A percentile compares a stretch with the other conserved stretches of the same genome.
phyloP scores from a whole-genome alignment of 768 basidiomycete genomes.

The Lentinula lateritia region DNA sequence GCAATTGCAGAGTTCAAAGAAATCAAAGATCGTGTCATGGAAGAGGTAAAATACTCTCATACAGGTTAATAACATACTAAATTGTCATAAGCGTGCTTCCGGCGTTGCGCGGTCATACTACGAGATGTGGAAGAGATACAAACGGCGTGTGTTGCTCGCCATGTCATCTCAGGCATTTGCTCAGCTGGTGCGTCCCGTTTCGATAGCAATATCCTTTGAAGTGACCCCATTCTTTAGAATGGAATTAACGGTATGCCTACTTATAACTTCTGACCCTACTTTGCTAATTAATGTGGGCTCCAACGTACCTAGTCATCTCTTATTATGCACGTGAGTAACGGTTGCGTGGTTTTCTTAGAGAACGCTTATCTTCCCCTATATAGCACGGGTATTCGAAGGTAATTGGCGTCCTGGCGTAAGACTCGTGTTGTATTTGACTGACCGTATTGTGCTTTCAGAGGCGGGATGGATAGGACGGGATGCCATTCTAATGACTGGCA shows the following conservation, averaged over 20 bases:
- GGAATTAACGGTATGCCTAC: conserved; percentile 77
- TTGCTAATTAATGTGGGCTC: neutral
- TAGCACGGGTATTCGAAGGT: conserved; percentile 92
- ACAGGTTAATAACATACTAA: neutral
- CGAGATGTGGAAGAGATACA: conserved; percentile 84
- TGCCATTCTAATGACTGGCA: conserved; percentile 93
- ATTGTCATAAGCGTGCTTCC: conserved; percentile 52
- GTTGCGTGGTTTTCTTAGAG: neutral
- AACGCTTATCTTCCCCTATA: conserved; percentile 2
- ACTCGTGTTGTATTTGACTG: neutral
- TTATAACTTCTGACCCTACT: neutral
- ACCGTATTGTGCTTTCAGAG: conserved; percentile 38
- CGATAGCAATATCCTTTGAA: neutral
- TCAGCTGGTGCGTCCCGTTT: conserved; percentile 62
- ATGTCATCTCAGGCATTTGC: conserved; percentile 97
- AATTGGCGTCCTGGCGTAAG: conserved; percentile 7
- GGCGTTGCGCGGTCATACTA: conserved; percentile 73
- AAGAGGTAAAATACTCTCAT: conserved; percentile 45
- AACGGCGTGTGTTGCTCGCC: conserved; percentile 82
- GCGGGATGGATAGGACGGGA: conserved; percentile 95
- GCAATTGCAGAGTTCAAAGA: conserved; percentile 86
- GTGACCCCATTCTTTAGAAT: conserved; percentile 45
- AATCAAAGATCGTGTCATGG: conserved; percentile 75
- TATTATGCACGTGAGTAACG: conserved; percentile 83
- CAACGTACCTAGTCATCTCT: conserved; percentile 67